Evolutionary conservation across 768 basidiomycete genomes (phyloP).

Genomic region (Rhizopogon vinicolor): DNA sequence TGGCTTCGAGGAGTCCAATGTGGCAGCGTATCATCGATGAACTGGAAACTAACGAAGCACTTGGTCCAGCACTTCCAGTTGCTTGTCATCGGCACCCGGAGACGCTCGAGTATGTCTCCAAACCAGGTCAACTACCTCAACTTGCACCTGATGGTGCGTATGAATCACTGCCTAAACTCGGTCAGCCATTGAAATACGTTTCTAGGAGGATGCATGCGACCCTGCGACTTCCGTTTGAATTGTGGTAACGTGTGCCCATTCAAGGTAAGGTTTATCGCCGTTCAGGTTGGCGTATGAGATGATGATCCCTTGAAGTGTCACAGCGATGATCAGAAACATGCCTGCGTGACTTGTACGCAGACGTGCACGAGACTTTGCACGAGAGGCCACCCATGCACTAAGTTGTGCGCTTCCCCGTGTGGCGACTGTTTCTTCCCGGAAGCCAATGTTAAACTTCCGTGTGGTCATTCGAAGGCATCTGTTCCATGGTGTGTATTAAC

Average conservation of each 20-base stretch:
- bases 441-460: constrained; percentile 45
- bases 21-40: constrained; percentile 59
- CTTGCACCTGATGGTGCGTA: constrained; percentile 53
- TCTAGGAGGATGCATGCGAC: constrained; percentile 57
- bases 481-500: constrained; percentile 44
- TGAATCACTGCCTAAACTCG: not conserved
- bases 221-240: constrained; percentile 45
- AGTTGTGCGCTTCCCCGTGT: constrained; percentile 47
- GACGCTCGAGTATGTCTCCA: constrained; percentile 32
- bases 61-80: constrained; percentile 54
- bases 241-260: constrained; percentile 67
- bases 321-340: constrained; percentile 52
- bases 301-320: constrained; percentile 43
- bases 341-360: constrained; percentile 41
- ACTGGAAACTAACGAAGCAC: constrained; percentile 39
- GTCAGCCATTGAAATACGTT: not conserved
- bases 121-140: constrained; percentile 46
- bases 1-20: constrained; percentile 46
- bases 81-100: constrained; percentile 54
- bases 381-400: constrained; percentile 54
- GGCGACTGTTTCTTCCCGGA: constrained; percentile 48
- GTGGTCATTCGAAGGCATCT: constrained; percentile 43
- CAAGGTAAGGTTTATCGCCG: constrained; percentile 34
- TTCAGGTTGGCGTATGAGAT: not conserved
- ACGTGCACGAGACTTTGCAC: constrained; percentile 49